Evolutionary conservation across 352 stramenopile genomes (phyloP), one percentile per base, ranked within the genome.

Genomic region (Aphanomyces cochlioides): DNA sequence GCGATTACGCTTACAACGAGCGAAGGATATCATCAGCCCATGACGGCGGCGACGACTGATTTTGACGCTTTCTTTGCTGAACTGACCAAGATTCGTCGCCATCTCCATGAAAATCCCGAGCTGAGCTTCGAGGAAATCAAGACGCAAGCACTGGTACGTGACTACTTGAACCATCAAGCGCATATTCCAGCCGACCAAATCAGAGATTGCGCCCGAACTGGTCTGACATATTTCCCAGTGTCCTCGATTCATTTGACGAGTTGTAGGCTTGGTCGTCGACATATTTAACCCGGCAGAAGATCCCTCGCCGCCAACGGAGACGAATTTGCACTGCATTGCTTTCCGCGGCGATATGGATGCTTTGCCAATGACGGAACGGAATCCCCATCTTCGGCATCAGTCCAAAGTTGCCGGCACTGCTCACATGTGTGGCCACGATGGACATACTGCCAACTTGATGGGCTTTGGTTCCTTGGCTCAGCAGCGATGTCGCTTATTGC

Each of bases 281-380:
- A 50, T 50, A 12, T 50, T 50, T 50, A n/a, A n/a, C 43, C 43
- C 43, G 10, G 17, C 43, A n/a, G 43, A 50, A 1, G 43, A n/a
- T 50, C 43, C 43, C 1, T 50, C 43, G 43, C 10, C 43, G 2
- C 17, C 43, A 39, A 12, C 43, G 39, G 77, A 84, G 53, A 89
- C 85, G 28, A 28, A 28, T 1, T 93, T 96, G 57, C 67, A 36
- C 6, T 67, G 60, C 37, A 57, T 99, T 7, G 84, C 96, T 5
- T 88, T 99, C 54, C 84, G 96, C 56, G 92, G 95, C 12, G 96
- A 99, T 75, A 99, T 99, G 90, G 96, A 99, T 76, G 95, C 92
- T 12, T 74, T 98, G 15, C 94, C 95, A 4, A 97, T 99, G 72
- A 72, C 90, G 72, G 86, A 94, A 64, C 66, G 88, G 63, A 93